Base-by-base conservation (phyloP, 108 stramenopile species). In the Cylindrotheca closterium region DNA sequence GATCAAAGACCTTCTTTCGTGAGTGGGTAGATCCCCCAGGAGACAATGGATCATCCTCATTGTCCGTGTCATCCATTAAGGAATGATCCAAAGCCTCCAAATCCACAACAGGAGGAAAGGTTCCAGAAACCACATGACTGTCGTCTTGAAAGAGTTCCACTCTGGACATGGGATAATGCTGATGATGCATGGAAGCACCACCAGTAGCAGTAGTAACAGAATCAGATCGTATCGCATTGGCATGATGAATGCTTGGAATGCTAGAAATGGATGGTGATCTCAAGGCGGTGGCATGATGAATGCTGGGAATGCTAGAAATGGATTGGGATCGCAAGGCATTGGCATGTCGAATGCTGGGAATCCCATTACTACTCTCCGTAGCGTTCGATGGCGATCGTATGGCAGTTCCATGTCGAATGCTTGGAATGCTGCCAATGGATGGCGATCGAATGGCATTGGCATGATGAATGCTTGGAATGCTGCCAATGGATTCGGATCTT, bases 321-420 rank as follows among this genome's bases (percentile, higher is more conserved):
- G 77, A 78, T 34, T 78, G 62, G 52, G 46, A 51, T 1, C 69
- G 64, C 37, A 77, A 61, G 4, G 69, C 64, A 30, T 55, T 2
- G 2, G 33, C 80, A 0, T 47, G 70, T 1, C 78, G 80, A 17
- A 77, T 53, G 2, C 71, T 65, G 0, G 80, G 76, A 47, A 80
- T 61, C 42, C 64, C 61, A 10, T 60, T 55, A 55, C 62, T 28
- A 10, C 61, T 57, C 15, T 67, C 52, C 17, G 34, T 17, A n/a
- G n/a, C n/a, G n/a, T n/a, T n/a, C n/a, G n/a, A n/a, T n/a, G n/a
- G n/a, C n/a, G n/a, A n/a, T 19, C 62, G 52, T 45, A 54, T 30
- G n/a, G 79, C 57, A 22, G 34, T 48, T 18, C 51, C 65, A 59
- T 59, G 67, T 30, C 69, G 62, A 32, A 75, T 26, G 1, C 58